These are phyloP conservation scores for Ashbya aceris DNA, from an alignment of 1,139 yeast genomes.

Conservation along the genomic window DNA sequence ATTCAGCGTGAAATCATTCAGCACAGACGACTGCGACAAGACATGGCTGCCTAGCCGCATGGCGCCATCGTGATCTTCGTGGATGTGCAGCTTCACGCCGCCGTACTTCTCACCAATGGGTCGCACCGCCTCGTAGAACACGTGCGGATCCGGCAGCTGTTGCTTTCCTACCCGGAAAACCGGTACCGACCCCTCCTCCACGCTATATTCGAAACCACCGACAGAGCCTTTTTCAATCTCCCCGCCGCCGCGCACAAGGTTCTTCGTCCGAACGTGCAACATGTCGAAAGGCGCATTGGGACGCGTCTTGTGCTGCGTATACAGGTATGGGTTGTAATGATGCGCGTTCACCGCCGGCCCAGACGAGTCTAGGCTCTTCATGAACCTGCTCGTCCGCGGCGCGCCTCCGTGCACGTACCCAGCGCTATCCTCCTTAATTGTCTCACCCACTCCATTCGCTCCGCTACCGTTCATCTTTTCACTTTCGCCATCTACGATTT, in stretches of 20 bases:
- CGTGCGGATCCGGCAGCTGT: conserved; percentile 43
- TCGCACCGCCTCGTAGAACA: conserved; percentile 40
- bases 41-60: neutral
- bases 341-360: conserved; percentile 16
- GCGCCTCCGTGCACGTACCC: neutral
- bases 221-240: conserved; percentile 4
- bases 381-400: conserved; percentile 8
- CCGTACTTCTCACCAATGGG: conserved; percentile 48
- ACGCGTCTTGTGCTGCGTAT: conserved; percentile 38
- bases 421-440: too few species aligned
- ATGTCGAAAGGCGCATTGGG: conserved; percentile 31
- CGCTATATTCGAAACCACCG: conserved; percentile 13
- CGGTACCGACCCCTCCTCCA: conserved; percentile 31
- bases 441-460: too few species aligned
- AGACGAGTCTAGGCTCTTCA: conserved; percentile 3
- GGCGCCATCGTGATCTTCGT: neutral
- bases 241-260: conserved; percentile 19
- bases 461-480: too few species aligned
- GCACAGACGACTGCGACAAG: conserved; percentile 27
- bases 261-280: conserved; percentile 6
- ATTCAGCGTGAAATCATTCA: conserved; percentile 37
- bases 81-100: conserved; percentile 52
- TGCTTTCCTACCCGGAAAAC: conserved; percentile 36
- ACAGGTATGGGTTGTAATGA: conserved; percentile 37
- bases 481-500: too few species aligned